A percentile compares a stretch with the other conserved stretches of the same genome.
Evolutionary conservation across 1,139 yeast genomes (phyloP).

Genomic region (Candida pseudoviswanathii): DNA sequence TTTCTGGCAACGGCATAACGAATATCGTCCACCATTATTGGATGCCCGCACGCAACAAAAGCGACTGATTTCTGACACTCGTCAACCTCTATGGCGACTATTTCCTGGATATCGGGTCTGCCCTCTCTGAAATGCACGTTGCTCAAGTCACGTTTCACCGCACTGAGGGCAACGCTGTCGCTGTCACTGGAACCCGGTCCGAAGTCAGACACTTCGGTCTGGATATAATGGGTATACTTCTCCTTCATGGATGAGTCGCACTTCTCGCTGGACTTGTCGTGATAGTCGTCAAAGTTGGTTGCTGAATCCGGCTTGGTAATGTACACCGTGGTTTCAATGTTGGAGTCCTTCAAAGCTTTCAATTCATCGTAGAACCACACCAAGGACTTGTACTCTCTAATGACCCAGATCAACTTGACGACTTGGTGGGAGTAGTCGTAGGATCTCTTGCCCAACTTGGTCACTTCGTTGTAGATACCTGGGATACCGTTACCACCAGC

Average conservation of each 20-base stretch:
- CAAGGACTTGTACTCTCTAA: slow-evolving; percentile 32
- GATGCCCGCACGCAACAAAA: slow-evolving; percentile 55
- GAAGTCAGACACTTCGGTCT: slow-evolving; percentile 9
- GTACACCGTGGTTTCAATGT: slow-evolving; percentile 29
- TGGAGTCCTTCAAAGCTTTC: slow-evolving; percentile 22
- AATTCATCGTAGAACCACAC: slow-evolving; percentile 40
- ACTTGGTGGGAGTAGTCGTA: slow-evolving; percentile 19
- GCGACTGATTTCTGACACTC: slow-evolving; percentile 37
- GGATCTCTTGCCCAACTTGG: slow-evolving; percentile 21
- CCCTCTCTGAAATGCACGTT: slow-evolving; percentile 33
- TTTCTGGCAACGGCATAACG: slow-evolving; percentile 36
- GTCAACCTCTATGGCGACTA: slow-evolving; percentile 28
- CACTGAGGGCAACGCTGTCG: slow-evolving; percentile 5
- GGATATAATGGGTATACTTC: slow-evolving; percentile 11
- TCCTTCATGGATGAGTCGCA: slow-evolving; percentile 6
- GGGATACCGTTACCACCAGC: slow-evolving; percentile 51
- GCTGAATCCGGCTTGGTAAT: slow-evolving; percentile 44
- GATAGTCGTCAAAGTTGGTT: slow-evolving; percentile 8
- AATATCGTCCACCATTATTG: slow-evolving; percentile 51
- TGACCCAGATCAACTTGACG: slow-evolving; percentile 36
- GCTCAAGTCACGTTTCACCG: slow-evolving; percentile 23
- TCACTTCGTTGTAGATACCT: slow-evolving; percentile 42
- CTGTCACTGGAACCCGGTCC: slow-evolving; percentile 2
- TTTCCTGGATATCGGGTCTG: slow-evolving; percentile 31
- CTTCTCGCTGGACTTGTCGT: slow-evolving; percentile 8